Evolutionary conservation across 2,329 filamentous ascomycete species (phyloP).

Genomic region (Nigrograna mackinnonii): DNA sequence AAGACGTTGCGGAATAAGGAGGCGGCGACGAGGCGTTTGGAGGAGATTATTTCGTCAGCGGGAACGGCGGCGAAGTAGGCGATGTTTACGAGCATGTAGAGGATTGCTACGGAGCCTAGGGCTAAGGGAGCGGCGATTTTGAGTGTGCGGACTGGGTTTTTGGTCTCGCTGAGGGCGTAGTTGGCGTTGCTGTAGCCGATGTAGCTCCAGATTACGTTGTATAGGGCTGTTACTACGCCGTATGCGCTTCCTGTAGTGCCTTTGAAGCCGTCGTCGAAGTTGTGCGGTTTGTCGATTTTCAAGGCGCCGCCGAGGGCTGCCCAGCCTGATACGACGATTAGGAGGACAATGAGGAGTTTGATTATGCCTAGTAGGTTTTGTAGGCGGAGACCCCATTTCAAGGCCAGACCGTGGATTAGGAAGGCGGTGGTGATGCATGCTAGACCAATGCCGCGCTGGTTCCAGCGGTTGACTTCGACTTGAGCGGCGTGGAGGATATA

Average conservation of each 20-base stretch:
- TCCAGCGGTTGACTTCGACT: constrained; percentile 66
- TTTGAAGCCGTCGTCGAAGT: constrained; percentile 65
- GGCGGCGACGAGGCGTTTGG: constrained; percentile 59
- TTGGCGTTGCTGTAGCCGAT: constrained; percentile 72
- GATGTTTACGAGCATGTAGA: constrained; percentile 71
- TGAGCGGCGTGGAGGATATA: constrained; percentile 70
- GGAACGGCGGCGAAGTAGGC: constrained; percentile 68
- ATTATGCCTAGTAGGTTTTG: constrained; percentile 68
- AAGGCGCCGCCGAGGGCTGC: constrained; percentile 64
- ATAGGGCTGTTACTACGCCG: constrained; percentile 69
- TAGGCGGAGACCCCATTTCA: constrained; percentile 69
- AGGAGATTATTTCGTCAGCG: constrained; percentile 57
- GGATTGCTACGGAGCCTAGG: constrained; percentile 59
- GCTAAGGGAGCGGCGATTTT: constrained; percentile 67
- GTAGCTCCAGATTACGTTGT: constrained; percentile 74
- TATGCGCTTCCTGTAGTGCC: constrained; percentile 70
- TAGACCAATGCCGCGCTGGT: constrained; percentile 68
- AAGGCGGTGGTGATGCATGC: constrained; percentile 68
- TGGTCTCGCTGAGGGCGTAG: constrained; percentile 68
- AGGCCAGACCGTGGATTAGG: constrained; percentile 64
- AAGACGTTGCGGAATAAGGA: constrained; percentile 63
- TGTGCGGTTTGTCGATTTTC: constrained; percentile 59
- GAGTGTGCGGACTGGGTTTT: constrained; percentile 66
- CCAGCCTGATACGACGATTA: constrained; percentile 67
- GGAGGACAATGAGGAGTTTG: constrained; percentile 67